Conservation (phyloP, 1,139 yeast species). For the Diutina neorugosa region DNA sequence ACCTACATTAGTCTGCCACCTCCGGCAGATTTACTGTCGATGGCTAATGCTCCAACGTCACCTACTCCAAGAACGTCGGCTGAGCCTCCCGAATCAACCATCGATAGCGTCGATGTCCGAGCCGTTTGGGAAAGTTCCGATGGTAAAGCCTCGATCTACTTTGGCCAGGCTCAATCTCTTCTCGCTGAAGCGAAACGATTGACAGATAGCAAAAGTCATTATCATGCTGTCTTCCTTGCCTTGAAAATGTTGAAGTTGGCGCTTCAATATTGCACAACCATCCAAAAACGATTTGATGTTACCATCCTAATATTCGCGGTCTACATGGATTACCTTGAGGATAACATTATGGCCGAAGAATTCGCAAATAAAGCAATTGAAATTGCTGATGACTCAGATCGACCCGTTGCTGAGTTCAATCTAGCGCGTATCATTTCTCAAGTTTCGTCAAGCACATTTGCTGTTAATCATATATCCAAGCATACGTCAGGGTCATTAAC, state of each 20-base stretch:
- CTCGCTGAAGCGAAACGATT: background rate
- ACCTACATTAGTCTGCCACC: background rate
- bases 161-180: background rate
- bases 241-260: background rate
- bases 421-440: background rate
- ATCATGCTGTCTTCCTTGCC: background rate
- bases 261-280: background rate
- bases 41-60: background rate
- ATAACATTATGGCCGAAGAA: background rate
- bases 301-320: background rate
- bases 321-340: background rate
- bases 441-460: background rate
- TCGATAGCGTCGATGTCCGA: background rate
- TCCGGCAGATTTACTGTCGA: slow-evolving; percentile 1
- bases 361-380: background rate
- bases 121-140: background rate
- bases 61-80: background rate
- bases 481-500: background rate
- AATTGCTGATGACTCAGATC: background rate
- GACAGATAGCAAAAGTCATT: background rate
- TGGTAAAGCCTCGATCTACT: background rate
- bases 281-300: background rate
- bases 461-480: background rate
- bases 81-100: background rate
- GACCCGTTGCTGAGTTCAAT: background rate